Evolutionary conservation across 2,329 filamentous ascomycete species (phyloP).

Genomic region (Talaromyces sp.): DNA sequence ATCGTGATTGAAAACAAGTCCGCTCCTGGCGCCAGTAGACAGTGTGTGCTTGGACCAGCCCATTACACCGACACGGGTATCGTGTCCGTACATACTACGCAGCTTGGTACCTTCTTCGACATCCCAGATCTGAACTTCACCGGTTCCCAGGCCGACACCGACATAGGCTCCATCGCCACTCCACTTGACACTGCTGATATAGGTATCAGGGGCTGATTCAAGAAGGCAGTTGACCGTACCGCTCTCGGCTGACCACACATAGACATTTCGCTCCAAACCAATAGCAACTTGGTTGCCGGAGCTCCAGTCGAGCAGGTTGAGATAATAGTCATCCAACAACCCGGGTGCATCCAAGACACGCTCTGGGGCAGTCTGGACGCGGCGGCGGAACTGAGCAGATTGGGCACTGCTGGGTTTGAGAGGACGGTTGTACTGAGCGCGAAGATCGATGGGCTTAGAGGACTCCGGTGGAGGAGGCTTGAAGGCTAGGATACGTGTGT

Average conservation of each 20-base stretch:
- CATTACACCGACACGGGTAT: conserved; percentile 95
- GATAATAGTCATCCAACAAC: conserved; percentile 96
- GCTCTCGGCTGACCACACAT: conserved; percentile 96
- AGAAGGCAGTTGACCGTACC: conserved; percentile 84
- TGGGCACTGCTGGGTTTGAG: conserved; percentile 71
- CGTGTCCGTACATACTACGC: conserved; percentile 97
- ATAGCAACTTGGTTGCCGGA: conserved; percentile 97
- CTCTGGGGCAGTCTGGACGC: conserved; percentile 91
- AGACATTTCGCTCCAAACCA: conserved; percentile 92
- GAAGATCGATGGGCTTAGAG: conserved; percentile 94
- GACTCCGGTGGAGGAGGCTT: conserved; percentile 98
- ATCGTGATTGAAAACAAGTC: conserved; percentile 97
- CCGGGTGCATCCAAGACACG: conserved; percentile 94
- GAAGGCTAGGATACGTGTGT: conserved; percentile 94
- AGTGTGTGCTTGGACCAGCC: conserved; percentile 98
- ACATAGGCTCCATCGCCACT: conserved; percentile 96
- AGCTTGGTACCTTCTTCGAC: conserved; percentile 93
- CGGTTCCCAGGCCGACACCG: conserved; percentile 87
- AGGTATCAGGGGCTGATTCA: conserved; percentile 85
- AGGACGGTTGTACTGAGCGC: conserved; percentile 96
- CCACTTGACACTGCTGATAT: conserved; percentile 98
- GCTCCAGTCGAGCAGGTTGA: conserved; percentile 98
- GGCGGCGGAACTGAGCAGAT: conserved; percentile 82
- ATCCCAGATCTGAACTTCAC: conserved; percentile 99
- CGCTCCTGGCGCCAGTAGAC: conserved; percentile 89